phyloP scores from a whole-genome alignment of 2,329 filamentous ascomycete genomes.

The Ophiocordyceps camponoti-leonardi region DNA sequence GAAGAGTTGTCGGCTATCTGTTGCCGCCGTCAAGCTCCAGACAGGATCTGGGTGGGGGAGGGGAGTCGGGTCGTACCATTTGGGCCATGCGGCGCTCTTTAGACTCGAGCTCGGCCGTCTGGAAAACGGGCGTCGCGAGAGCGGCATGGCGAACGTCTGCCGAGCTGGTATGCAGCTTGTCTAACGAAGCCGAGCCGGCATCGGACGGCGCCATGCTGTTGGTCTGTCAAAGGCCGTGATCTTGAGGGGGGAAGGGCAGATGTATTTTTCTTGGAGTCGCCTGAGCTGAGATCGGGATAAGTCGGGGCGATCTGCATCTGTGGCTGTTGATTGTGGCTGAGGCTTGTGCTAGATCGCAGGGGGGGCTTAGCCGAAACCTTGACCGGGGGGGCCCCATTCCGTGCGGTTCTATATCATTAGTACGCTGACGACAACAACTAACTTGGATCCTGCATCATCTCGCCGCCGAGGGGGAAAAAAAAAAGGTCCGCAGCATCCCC shows the following conservation, averaged over 20 bases:
- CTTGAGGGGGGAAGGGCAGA: background rate
- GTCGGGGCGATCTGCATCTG: background rate
- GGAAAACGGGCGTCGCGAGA: conserved; percentile 17
- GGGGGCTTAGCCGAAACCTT: background rate
- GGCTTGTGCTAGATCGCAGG: background rate
- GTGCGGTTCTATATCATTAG: background rate
- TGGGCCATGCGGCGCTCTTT: conserved; percentile 21
- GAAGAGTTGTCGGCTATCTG: conserved; percentile 55
- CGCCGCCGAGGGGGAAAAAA: background rate
- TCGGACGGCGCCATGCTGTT: background rate
- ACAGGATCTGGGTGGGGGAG: background rate
- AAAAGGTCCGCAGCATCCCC: background rate
- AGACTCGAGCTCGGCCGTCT: conserved; percentile 19
- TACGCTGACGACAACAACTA: background rate
- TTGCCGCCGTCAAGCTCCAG: conserved; percentile 5
- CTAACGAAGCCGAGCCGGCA: conserved; percentile 10
- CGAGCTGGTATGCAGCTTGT: conserved; percentile 21
- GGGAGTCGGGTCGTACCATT: conserved; percentile 11
- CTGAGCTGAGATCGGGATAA: background rate
- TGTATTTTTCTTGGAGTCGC: background rate
- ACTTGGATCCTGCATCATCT: background rate
- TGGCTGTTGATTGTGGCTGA: background rate
- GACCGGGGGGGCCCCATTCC: background rate
- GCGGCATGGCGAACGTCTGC: conserved; percentile 21
- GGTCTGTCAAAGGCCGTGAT: background rate